Conservation (phyloP, 495 filamentous ascomycete genomes). For the Daldinia decipiens region DNA sequence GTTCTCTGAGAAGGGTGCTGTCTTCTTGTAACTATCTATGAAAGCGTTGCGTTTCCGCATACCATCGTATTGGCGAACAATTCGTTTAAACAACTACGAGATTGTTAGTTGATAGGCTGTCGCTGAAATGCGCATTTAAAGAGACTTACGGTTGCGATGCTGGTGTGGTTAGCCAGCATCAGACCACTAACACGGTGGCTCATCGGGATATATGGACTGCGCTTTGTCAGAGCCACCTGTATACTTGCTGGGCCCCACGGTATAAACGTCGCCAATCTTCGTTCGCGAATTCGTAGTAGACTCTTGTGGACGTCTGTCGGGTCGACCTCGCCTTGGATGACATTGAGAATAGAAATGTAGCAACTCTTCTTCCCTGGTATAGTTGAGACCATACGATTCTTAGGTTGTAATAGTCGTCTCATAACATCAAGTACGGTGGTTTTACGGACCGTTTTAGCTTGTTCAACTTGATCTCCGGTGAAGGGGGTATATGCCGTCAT, state of each 20-base stretch:
- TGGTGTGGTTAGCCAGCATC: slow-evolving; percentile 98
- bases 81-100: slow-evolving; percentile 83
- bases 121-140: not conserved
- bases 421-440: slow-evolving; percentile 98
- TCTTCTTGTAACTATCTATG: slow-evolving; percentile 93
- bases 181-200: slow-evolving; percentile 94
- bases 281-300: slow-evolving; percentile 92
- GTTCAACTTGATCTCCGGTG: slow-evolving; percentile 92
- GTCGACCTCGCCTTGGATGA: slow-evolving; percentile 98
- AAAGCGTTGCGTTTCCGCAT: slow-evolving; percentile 97
- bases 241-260: slow-evolving; percentile 99
- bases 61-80: slow-evolving; percentile 87
- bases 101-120: slow-evolving; percentile 22
- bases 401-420: slow-evolving; percentile 93
- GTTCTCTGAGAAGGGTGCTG: slow-evolving; percentile 87
- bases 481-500: slow-evolving; percentile 99
- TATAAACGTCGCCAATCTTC: slow-evolving; percentile 93
- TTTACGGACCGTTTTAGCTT: slow-evolving; percentile 96
- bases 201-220: slow-evolving; percentile 90
- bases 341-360: slow-evolving; percentile 98
- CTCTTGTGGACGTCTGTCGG: slow-evolving; percentile 98
- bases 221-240: slow-evolving; percentile 95
- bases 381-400: slow-evolving; percentile 98
- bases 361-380: slow-evolving; percentile 95
- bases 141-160: slow-evolving; percentile 80